phyloP scores from a whole-genome alignment of 345 rosid species.

The Populus davidiana region DNA sequence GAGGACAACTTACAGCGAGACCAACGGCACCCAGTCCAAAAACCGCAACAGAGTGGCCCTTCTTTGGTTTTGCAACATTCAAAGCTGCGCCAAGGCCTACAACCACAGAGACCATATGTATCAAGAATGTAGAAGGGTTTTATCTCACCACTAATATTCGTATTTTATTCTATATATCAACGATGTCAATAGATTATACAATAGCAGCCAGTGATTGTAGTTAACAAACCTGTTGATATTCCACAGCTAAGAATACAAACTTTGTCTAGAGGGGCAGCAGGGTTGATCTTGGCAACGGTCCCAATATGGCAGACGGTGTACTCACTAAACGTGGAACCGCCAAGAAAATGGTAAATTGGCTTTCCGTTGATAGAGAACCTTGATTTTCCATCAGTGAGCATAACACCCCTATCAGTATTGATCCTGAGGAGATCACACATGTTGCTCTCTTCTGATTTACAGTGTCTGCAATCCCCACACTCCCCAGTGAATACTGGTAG shows the following conservation, averaged over 20 bases:
- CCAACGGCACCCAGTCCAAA: slow-evolving; percentile 83
- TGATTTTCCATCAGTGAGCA: slow-evolving; percentile 64
- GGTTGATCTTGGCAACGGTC: slow-evolving; percentile 67
- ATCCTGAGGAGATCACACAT: slow-evolving; percentile 83
- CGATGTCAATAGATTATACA: not conserved
- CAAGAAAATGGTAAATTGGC: slow-evolving; percentile 69
- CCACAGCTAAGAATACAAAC: slow-evolving; percentile 77
- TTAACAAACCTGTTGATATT: slow-evolving; percentile 55
- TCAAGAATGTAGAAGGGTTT: not conserved
- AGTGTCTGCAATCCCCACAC: slow-evolving; percentile 67
- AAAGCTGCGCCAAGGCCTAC: slow-evolving; percentile 67
- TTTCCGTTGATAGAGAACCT: slow-evolving; percentile 69
- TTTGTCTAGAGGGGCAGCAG: slow-evolving; percentile 78
- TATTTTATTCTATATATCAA: not conserved
- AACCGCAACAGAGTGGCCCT: slow-evolving; percentile 61
- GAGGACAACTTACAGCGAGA: slow-evolving; percentile 45
- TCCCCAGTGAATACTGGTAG: slow-evolving; percentile 81
- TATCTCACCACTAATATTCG: not conserved
- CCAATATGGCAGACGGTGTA: slow-evolving; percentile 84
- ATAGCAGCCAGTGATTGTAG: not conserved
- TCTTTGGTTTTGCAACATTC: slow-evolving; percentile 70
- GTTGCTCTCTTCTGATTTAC: slow-evolving; percentile 75
- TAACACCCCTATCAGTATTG: slow-evolving; percentile 65
- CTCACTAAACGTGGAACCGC: slow-evolving; percentile 77
- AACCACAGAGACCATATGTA: not conserved